A percentile compares a stretch with the other conserved stretches of the same genome.
phyloP scores from a whole-genome alignment of 192 early-diverging fungal species.

The Coemansia sp. region DNA sequence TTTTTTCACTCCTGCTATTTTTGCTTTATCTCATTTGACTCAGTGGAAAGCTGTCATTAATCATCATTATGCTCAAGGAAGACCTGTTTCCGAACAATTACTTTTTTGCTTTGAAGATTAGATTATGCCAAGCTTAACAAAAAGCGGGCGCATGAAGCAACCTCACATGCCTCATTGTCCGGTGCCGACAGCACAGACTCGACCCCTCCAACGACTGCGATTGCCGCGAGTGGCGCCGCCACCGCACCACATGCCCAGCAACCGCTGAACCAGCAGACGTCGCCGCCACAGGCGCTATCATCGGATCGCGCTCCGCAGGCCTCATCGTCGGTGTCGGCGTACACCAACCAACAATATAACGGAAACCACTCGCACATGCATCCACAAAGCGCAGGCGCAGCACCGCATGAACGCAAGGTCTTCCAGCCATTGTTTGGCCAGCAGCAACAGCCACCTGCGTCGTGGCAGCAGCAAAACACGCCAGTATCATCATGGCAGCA shows the following conservation, averaged over 20 bases:
- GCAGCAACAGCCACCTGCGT: background rate
- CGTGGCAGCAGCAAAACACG: conserved; percentile 12
- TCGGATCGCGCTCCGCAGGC: background rate
- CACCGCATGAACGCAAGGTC: background rate
- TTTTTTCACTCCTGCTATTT: background rate
- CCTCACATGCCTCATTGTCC: conserved; percentile 8
- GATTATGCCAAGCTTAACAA: conserved; percentile 59
- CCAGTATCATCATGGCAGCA: conserved; percentile 20
- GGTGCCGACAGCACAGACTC: conserved; percentile 10
- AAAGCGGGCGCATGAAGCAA: conserved; percentile 47
- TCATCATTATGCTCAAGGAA: too few relatives aligned
- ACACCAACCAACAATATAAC: background rate
- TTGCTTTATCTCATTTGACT: background rate
- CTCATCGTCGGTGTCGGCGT: background rate
- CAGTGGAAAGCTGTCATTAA: too few relatives aligned
- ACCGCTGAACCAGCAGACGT: conserved; percentile 13
- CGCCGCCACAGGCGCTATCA: conserved; percentile 1
- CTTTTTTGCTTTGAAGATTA: conserved; percentile 19
- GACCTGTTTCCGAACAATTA: background rate
- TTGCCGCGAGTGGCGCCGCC: background rate
- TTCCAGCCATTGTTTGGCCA: background rate
- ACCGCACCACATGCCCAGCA: conserved; percentile 6
- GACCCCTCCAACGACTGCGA: background rate
- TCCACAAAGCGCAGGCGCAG: background rate
- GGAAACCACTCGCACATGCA: conserved; percentile 1